Evolutionary conservation across 306 rosid genomes (phyloP).

Genomic region (Vigna mungo): DNA sequence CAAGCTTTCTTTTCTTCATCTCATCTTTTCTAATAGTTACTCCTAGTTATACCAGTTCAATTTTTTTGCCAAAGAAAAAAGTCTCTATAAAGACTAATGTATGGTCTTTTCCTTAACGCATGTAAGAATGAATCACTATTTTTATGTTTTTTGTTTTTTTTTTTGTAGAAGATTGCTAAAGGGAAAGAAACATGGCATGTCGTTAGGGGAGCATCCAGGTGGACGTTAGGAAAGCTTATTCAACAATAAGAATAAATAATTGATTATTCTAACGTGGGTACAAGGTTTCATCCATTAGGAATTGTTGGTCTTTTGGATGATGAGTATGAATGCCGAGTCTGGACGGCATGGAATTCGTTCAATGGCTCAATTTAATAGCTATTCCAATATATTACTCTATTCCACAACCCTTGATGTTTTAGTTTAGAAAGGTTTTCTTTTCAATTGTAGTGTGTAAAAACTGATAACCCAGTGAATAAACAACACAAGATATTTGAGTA

Average conservation of each 20-base stretch:
- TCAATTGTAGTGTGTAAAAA: not conserved
- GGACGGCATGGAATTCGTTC: too few relatives aligned
- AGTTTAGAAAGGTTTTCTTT: not conserved
- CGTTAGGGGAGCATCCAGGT: too few relatives aligned
- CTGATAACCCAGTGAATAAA: not conserved
- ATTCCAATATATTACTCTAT: not conserved
- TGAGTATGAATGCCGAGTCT: not conserved
- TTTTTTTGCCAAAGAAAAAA: not conserved
- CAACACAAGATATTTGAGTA: not conserved
- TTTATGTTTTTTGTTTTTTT: too few relatives aligned
- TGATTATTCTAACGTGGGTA: too few relatives aligned
- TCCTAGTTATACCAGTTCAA: not conserved
- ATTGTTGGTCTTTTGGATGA: not conserved
- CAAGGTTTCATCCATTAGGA: not conserved
- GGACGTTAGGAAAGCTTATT: too few relatives aligned
- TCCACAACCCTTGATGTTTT: not conserved
- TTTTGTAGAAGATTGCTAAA: not conserved
- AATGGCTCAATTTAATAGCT: too few relatives aligned
- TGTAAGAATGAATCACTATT: not conserved
- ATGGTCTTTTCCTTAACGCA: not conserved
- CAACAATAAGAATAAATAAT: too few relatives aligned
- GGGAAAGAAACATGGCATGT: not conserved
- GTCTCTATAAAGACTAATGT: not conserved
- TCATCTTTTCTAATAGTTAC: not conserved
- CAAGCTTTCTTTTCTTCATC: not conserved